A percentile compares a stretch with the other conserved stretches of the same genome.
These are phyloP conservation scores for Vitis vinifera DNA, from an alignment of 164 flowering plant genomes.

Conservation along the genomic window DNA sequence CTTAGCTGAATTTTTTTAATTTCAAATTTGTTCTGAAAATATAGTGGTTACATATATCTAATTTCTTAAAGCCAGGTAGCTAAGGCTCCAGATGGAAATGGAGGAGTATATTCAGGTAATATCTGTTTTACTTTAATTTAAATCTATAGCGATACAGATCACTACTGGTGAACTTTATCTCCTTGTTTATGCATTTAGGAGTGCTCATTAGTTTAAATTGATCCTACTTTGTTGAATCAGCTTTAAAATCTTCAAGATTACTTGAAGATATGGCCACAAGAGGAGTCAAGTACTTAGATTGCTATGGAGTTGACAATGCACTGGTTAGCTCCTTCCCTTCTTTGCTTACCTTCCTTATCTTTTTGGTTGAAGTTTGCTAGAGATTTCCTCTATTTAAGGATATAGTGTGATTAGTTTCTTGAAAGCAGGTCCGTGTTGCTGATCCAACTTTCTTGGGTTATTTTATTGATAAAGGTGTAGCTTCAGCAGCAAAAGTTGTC, in stretches of 20 bases:
- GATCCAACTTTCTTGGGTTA: constrained; percentile 97
- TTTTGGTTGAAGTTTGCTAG: background rate
- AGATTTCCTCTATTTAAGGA: constrained; percentile 8
- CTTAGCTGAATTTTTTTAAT: too few relatives aligned
- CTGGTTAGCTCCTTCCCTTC: constrained; percentile 47
- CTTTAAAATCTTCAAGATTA: constrained; percentile 73
- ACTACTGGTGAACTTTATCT: background rate
- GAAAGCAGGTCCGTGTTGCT: constrained; percentile 88
- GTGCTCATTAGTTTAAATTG: constrained; percentile 3
- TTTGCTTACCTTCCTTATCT: constrained; percentile 4
- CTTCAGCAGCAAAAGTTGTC: constrained; percentile 98
- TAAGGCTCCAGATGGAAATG: constrained; percentile 98
- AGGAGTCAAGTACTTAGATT: constrained; percentile 85
- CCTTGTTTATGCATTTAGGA: background rate
- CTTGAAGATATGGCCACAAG: constrained; percentile 90
- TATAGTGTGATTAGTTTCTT: constrained; percentile 9
- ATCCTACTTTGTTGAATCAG: constrained; percentile 35
- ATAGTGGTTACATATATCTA: constrained; percentile 4
- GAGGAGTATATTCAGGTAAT: constrained; percentile 94
- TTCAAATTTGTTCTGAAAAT: background rate
- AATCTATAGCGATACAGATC: background rate
- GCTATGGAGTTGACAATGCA: constrained; percentile 98
- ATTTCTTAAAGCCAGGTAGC: constrained; percentile 69
- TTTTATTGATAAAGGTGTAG: constrained; percentile 88
- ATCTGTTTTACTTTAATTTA: background rate